phyloP scores from a whole-genome alignment of 2,329 filamentous ascomycete genomes.

The Exserohilum turcica region DNA sequence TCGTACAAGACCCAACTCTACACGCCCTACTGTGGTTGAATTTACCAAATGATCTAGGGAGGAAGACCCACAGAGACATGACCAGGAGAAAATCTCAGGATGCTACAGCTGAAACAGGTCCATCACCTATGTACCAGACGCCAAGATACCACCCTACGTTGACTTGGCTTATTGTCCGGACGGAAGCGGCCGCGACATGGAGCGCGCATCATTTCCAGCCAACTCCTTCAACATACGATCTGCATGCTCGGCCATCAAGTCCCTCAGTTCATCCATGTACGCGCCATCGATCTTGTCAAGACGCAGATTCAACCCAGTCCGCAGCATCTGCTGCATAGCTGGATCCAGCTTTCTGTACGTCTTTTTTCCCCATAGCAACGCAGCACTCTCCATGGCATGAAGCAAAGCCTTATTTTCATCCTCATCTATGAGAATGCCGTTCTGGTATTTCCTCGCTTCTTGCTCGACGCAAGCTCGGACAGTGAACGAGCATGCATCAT shows the following conservation, averaged over 20 bases:
- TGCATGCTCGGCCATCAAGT: conserved; percentile 8
- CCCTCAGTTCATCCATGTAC: conserved; percentile 12
- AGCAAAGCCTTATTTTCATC: conserved; percentile 23
- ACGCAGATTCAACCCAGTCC: conserved; percentile 18
- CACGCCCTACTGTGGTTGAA: neutral
- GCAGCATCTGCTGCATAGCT: conserved; percentile 1
- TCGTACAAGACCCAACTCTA: neutral
- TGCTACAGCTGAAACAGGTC: neutral
- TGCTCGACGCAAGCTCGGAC: conserved; percentile 12
- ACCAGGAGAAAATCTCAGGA: neutral
- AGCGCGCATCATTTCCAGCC: neutral
- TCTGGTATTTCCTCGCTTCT: conserved; percentile 5
- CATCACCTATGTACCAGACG: neutral
- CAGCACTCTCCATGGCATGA: conserved; percentile 13
- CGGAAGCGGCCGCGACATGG: neutral
- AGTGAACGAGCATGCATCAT: neutral
- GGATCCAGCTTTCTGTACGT: conserved; percentile 6
- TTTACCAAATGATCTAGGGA: too few species aligned
- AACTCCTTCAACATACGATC: neutral
- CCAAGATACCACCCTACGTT: neutral
- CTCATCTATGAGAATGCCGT: conserved; percentile 3
- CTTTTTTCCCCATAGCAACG: conserved; percentile 18
- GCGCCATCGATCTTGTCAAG: conserved; percentile 17
- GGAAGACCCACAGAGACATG: too few species aligned
- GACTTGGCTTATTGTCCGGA: neutral